Evolutionary conservation across 495 filamentous ascomycete species (phyloP).

Genomic region (Penicillium ochrochloron): DNA sequence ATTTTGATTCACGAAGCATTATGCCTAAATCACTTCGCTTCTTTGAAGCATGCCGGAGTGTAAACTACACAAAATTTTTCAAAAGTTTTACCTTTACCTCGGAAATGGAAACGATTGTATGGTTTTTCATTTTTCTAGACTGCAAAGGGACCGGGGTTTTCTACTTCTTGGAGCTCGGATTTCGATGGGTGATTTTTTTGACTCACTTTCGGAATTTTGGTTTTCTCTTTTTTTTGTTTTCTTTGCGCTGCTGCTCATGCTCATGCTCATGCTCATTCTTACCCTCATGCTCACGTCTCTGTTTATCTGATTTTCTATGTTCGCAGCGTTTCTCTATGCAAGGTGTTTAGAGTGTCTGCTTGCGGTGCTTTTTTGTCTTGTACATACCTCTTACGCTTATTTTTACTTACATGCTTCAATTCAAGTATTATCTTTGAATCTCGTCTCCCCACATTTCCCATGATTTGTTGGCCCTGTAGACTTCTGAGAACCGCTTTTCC

Average conservation of each 20-base stretch:
- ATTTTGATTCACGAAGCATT: conserved; percentile 11
- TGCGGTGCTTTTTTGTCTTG: conserved; percentile 28
- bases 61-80: neutral
- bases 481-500: neutral
- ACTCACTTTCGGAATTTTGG: neutral
- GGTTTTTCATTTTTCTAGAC: conserved; percentile 7
- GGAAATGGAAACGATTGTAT: conserved; percentile 4
- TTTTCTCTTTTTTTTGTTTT: conserved; percentile 3
- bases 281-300: conserved; percentile 1
- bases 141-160: neutral
- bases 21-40: neutral
- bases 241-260: neutral
- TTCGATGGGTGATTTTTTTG: neutral
- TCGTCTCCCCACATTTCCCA: too few species aligned
- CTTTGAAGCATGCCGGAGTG: neutral
- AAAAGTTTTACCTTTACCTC: neutral
- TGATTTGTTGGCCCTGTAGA: too few species aligned
- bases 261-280: neutral
- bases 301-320: conserved; percentile 19
- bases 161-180: neutral
- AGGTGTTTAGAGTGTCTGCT: conserved; percentile 42
- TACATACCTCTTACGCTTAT: conserved; percentile 37
- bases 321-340: conserved; percentile 34
- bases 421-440: neutral
- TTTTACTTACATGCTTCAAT: conserved; percentile 3